Conservation (phyloP, 805 yeast species). For the Tetrapisispora nanseiensis region DNA sequence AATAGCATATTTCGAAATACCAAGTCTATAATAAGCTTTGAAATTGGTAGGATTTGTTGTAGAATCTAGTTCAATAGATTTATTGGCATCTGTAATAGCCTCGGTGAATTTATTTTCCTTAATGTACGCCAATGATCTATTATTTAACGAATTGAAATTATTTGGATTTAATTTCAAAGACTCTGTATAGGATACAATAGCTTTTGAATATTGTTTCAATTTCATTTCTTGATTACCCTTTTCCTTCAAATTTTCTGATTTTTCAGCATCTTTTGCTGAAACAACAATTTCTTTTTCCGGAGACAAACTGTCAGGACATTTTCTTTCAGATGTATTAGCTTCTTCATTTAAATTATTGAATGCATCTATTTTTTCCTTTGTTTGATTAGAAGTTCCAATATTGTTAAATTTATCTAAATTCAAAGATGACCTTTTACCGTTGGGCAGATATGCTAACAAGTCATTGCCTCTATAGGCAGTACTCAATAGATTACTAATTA, state of each 20-base stretch:
- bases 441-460: slow-evolving; percentile 20
- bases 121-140: slow-evolving; percentile 92
- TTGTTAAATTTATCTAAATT: not conserved
- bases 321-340: slow-evolving; percentile 27
- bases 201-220: slow-evolving; percentile 52
- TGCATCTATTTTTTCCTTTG: not conserved
- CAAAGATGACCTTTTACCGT: slow-evolving; percentile 1
- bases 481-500: slow-evolving; percentile 28
- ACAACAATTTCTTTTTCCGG: slow-evolving; percentile 35
- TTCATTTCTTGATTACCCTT: slow-evolving; percentile 88
- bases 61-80: slow-evolving; percentile 68
- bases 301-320: too few species aligned
- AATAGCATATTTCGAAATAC: slow-evolving; percentile 80
- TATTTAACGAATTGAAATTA: slow-evolving; percentile 79
- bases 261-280: slow-evolving; percentile 24
- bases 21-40: slow-evolving; percentile 88
- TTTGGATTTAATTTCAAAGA: slow-evolving; percentile 61
- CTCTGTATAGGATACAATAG: slow-evolving; percentile 64
- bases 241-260: slow-evolving; percentile 70
- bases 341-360: not conserved
- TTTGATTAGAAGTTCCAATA: slow-evolving; percentile 12
- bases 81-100: slow-evolving; percentile 75
- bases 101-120: slow-evolving; percentile 57
- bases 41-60: slow-evolving; percentile 66
- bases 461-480: slow-evolving; percentile 38